Evolutionary conservation across 306 rosid genomes (phyloP).

Genomic region (Hippophae gyantsensis): DNA sequence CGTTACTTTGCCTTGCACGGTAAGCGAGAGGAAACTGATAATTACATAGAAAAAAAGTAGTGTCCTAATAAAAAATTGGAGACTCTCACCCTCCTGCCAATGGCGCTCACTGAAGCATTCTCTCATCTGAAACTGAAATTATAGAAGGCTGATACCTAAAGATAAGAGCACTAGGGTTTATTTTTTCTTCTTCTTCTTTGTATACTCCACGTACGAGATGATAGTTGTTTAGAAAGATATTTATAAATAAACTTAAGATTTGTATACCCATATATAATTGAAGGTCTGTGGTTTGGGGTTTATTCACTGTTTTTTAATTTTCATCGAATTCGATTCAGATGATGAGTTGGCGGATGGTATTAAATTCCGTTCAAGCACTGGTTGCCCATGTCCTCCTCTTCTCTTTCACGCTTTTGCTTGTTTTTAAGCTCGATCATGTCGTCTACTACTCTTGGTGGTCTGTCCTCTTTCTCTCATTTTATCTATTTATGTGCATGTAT

Average conservation of each 20-base stretch:
- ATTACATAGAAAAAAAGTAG: too few species aligned
- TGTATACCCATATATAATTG: not conserved
- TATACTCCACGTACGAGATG: not conserved
- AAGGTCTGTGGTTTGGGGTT: not conserved
- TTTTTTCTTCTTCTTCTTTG: not conserved
- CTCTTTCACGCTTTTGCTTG: slow-evolving; percentile 74
- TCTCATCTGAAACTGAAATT: not conserved
- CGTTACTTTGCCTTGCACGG: too few species aligned
- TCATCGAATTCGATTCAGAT: not conserved
- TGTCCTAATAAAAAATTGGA: not conserved
- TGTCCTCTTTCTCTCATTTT: slow-evolving; percentile 15
- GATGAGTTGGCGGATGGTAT: slow-evolving; percentile 91
- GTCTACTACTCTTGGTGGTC: slow-evolving; percentile 87
- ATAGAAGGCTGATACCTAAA: not conserved
- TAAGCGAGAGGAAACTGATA: too few species aligned
- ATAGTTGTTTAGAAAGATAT: not conserved
- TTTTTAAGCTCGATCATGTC: slow-evolving; percentile 79
- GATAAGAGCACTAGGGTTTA: not conserved
- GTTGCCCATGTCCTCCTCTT: slow-evolving; percentile 71
- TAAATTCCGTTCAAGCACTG: slow-evolving; percentile 76
- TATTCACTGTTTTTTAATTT: not conserved
- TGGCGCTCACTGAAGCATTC: slow-evolving; percentile 12
- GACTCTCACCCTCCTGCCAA: slow-evolving; percentile 6
- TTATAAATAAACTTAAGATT: not conserved
- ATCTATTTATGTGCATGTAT: not conserved